Percentiles rank a stretch among this genome's conserved stretches.
These are phyloP conservation scores for Calonectria montana DNA, from an alignment of 2,329 filamentous ascomycete species.

Conservation along the genomic window DNA sequence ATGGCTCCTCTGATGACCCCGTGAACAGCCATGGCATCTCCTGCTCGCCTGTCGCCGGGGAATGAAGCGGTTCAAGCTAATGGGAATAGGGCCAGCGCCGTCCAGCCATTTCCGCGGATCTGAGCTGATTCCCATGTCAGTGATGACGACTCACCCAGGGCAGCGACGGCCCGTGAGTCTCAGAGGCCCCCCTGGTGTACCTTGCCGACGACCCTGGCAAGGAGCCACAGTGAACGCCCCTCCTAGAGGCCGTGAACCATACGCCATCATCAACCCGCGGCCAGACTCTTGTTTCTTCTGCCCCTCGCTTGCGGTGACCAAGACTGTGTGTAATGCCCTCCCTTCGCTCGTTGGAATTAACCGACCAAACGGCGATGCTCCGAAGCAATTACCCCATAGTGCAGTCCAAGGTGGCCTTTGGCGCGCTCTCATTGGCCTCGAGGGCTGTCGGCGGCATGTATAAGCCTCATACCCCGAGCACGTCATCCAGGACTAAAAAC, in stretches of 20 bases:
- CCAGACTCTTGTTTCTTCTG: not conserved
- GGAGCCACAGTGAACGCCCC: slow-evolving; percentile 11
- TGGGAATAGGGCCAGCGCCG: not conserved
- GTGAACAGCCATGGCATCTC: not conserved
- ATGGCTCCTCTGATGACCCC: not conserved
- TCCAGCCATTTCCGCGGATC: slow-evolving; percentile 7
- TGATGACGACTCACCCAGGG: slow-evolving; percentile 19
- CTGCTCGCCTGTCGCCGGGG: not conserved
- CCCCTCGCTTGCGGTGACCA: not conserved
- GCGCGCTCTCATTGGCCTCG: slow-evolving; percentile 39
- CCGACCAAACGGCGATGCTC: slow-evolving; percentile 43
- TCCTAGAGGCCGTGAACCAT: slow-evolving; percentile 9
- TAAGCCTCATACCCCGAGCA: slow-evolving; percentile 49
- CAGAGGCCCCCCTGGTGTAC: slow-evolving; percentile 4
- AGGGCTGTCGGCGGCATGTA: slow-evolving; percentile 41
- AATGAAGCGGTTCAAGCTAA: not conserved
- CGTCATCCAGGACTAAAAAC: slow-evolving; percentile 47
- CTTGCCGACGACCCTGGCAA: slow-evolving; percentile 8
- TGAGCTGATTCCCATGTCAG: slow-evolving; percentile 3
- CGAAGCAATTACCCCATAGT: slow-evolving; percentile 35
- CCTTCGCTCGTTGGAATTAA: slow-evolving; percentile 7
- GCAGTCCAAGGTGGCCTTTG: slow-evolving; percentile 16
- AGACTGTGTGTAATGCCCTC: not conserved
- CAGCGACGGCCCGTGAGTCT: slow-evolving; percentile 21
- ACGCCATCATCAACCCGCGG: slow-evolving; percentile 1